Evolutionary conservation across 2,329 filamentous ascomycete genomes (phyloP).

Genomic region (Chalara sp.): DNA sequence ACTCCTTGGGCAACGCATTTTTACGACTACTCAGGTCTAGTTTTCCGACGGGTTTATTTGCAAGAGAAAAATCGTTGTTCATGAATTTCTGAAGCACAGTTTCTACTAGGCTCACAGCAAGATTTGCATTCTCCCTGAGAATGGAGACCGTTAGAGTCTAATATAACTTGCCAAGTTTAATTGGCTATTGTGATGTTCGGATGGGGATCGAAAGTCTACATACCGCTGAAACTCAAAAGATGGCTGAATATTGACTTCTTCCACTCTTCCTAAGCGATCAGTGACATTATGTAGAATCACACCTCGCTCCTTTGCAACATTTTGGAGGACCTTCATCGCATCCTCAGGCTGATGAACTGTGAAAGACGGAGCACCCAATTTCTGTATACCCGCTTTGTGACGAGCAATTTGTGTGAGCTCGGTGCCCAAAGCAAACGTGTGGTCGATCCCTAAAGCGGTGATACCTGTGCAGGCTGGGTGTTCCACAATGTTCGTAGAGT

Average conservation of each 20-base stretch:
- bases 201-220: too few species aligned
- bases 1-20: constrained; percentile 42
- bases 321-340: constrained; percentile 39
- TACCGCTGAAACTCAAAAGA: not conserved
- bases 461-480: constrained; percentile 53
- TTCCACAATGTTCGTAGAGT: constrained; percentile 61
- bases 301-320: constrained; percentile 45
- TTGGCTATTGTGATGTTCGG: too few species aligned
- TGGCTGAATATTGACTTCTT: constrained; percentile 39
- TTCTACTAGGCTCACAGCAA: constrained; percentile 46
- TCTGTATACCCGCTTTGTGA: constrained; percentile 70
- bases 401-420: constrained; percentile 62
- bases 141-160: too few species aligned
- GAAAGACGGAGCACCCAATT: constrained; percentile 50
- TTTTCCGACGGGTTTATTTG: too few species aligned
- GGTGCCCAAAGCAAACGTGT: constrained; percentile 54
- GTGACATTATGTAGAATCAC: constrained; percentile 40
- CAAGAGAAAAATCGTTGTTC: too few species aligned
- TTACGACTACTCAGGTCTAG: not conserved
- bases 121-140: constrained; percentile 28
- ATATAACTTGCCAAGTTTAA: too few species aligned
- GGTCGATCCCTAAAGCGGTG: constrained; percentile 62
- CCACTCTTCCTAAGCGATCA: constrained; percentile 37
- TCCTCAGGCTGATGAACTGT: constrained; percentile 45
- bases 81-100: constrained; percentile 32